These are phyloP conservation scores for Thielaviopsis ethacetica DNA, from an alignment of 2,329 filamentous ascomycete species.

Conservation along the genomic window DNA sequence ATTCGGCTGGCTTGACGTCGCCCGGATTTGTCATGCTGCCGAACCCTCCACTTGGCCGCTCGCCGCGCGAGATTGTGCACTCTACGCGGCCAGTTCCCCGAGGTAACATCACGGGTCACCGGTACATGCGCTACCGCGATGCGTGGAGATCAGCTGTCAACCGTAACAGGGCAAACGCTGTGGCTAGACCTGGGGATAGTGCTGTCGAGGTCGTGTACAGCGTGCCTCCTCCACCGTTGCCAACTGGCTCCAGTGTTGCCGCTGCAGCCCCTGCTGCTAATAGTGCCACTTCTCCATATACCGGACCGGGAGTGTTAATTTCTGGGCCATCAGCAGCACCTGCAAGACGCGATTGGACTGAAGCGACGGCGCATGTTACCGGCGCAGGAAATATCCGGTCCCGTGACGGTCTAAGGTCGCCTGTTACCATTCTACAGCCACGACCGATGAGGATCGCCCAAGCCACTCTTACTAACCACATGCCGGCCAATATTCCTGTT, in stretches of 20 bases:
- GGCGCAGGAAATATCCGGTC: neutral
- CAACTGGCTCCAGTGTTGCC: conserved; percentile 1
- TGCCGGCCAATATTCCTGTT: neutral
- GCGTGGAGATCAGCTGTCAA: conserved; percentile 2
- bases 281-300: neutral
- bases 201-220: neutral
- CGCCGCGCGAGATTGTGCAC: neutral
- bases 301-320: too few relatives aligned
- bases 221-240: neutral
- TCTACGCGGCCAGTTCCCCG: neutral
- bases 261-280: neutral
- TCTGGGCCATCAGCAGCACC: too few relatives aligned
- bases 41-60: neutral
- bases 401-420: neutral
- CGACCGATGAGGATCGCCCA: neutral
- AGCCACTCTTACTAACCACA: too few relatives aligned
- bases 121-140: neutral
- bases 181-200: neutral
- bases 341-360: too few relatives aligned
- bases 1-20: neutral
- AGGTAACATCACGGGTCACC: neutral
- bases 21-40: neutral
- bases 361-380: too few relatives aligned
- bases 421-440: neutral
- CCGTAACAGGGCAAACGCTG: neutral